Conservation (phyloP, 129 eudicot species). For the Arctium minus region DNA sequence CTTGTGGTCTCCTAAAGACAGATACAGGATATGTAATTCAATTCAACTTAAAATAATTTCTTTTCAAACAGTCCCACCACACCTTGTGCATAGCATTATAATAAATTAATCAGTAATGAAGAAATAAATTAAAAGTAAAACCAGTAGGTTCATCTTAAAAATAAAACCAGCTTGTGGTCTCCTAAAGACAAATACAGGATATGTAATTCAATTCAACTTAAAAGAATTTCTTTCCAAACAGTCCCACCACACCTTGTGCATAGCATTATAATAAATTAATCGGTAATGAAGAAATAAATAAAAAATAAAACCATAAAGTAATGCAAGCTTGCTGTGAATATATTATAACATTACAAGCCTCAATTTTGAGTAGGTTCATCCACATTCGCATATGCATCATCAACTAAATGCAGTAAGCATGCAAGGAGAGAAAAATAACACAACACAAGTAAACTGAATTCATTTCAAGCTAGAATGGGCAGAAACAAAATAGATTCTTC, state of each 20-base stretch:
- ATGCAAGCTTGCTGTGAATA: background rate
- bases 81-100: background rate
- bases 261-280: background rate
- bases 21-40: background rate
- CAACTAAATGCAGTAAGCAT: constrained; percentile 7
- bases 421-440: background rate
- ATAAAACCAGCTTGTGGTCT: background rate
- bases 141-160: too few species aligned
- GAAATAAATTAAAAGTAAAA: too few species aligned
- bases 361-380: background rate
- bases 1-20: background rate
- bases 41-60: background rate
- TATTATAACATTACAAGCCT: background rate
- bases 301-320: constrained; percentile 6
- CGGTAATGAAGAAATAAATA: background rate
- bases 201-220: constrained; percentile 1
- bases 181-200: background rate
- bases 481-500: constrained; percentile 11
- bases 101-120: background rate
- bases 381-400: constrained; percentile 7
- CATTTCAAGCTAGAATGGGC: constrained; percentile 12
- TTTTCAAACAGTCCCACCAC: background rate
- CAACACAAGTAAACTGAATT: background rate
- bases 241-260: background rate
- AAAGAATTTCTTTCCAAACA: background rate